A percentile compares a stretch with the other conserved stretches of the same genome.
Conservation (phyloP, 805 yeast genomes). For the Cyberlindnera americana region DNA sequence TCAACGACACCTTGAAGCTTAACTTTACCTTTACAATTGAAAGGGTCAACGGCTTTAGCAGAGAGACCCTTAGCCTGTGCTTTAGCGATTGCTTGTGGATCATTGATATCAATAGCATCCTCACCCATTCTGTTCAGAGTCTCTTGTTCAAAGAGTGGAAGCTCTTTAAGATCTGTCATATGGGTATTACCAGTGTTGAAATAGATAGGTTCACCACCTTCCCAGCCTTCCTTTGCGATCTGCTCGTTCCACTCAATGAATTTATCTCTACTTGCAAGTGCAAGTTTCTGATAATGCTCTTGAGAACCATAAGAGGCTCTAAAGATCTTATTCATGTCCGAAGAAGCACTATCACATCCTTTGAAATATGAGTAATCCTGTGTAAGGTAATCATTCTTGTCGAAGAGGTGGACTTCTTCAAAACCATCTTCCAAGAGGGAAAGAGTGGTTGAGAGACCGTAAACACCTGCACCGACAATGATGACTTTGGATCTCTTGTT, state of each 20-base stretch:
- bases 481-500: slow-evolving; percentile 28
- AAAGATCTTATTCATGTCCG: slow-evolving; percentile 38
- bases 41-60: slow-evolving; percentile 22
- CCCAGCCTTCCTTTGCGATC: slow-evolving; percentile 23
- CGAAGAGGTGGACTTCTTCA: slow-evolving; percentile 34
- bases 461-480: slow-evolving; percentile 53
- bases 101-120: slow-evolving; percentile 18
- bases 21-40: slow-evolving; percentile 15
- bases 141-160: slow-evolving; percentile 23
- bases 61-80: slow-evolving; percentile 22
- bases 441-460: slow-evolving; percentile 49
- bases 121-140: slow-evolving; percentile 22
- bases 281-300: slow-evolving; percentile 30
- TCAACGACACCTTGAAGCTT: slow-evolving; percentile 27
- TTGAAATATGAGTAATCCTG: slow-evolving; percentile 31
- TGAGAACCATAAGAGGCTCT: slow-evolving; percentile 38
- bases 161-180: slow-evolving; percentile 21
- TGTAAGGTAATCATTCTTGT: slow-evolving; percentile 31
- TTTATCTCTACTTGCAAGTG: slow-evolving; percentile 20
- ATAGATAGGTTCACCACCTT: slow-evolving; percentile 26
- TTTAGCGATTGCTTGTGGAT: slow-evolving; percentile 22
- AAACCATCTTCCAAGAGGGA: slow-evolving; percentile 38
- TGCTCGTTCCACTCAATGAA: slow-evolving; percentile 27
- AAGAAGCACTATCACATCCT: slow-evolving; percentile 40
- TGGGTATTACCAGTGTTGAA: slow-evolving; percentile 27